A percentile compares a stretch with the other conserved stretches of the same genome.
phyloP scores from a whole-genome alignment of 2,329 filamentous ascomycete genomes.

The Aciculosporium take region DNA sequence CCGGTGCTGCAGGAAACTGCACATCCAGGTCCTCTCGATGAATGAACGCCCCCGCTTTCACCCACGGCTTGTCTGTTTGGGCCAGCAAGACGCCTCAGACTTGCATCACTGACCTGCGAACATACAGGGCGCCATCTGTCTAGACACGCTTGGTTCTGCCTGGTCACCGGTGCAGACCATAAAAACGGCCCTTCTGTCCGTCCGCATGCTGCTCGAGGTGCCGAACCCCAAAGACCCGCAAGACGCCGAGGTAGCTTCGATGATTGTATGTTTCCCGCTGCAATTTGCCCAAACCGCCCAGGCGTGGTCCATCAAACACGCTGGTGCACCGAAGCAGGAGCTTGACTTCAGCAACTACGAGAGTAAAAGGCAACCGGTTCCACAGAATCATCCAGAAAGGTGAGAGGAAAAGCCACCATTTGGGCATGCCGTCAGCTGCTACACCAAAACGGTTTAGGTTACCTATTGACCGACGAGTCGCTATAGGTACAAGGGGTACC shows the following conservation, averaged over 20 bases:
- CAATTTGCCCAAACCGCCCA: slow-evolving; percentile 70
- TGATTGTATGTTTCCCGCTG: slow-evolving; percentile 68
- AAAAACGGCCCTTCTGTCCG: slow-evolving; percentile 83
- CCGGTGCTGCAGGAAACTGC: neutral
- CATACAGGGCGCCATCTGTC: slow-evolving; percentile 81
- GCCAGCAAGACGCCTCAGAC: neutral
- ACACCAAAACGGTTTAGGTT: neutral
- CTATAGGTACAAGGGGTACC: slow-evolving; percentile 71
- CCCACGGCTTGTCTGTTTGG: neutral
- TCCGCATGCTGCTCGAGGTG: slow-evolving; percentile 83
- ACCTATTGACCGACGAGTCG: neutral
- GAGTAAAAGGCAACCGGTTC: no score
- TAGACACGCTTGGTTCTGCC: slow-evolving; percentile 76
- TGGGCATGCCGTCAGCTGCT: neutral
- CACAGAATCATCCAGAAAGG: slow-evolving; percentile 18
- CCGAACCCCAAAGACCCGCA: slow-evolving; percentile 95
- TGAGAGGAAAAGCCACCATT: slow-evolving; percentile 9
- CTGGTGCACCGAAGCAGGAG: slow-evolving; percentile 49
- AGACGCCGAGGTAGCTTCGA: slow-evolving; percentile 85
- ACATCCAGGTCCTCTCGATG: neutral
- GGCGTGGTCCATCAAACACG: slow-evolving; percentile 79
- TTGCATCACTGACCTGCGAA: neutral
- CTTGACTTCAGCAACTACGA: slow-evolving; percentile 25
- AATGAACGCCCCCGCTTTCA: no score
- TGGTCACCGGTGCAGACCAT: slow-evolving; percentile 97